Evolutionary conservation across 306 rosid genomes (phyloP).

Genomic region (Albizia julibrissin): DNA sequence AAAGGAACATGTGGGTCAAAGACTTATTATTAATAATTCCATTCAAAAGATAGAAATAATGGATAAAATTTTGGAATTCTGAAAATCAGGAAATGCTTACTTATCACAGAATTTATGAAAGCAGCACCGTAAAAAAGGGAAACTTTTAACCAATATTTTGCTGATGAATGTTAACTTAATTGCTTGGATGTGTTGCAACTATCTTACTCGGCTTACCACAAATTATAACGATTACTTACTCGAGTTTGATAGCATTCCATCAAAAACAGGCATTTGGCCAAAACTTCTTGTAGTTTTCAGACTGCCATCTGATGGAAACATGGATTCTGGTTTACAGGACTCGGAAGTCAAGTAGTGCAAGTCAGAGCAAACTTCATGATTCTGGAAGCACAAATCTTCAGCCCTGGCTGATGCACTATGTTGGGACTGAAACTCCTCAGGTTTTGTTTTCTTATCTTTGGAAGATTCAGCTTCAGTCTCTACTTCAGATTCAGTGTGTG

Average conservation of each 20-base stretch:
- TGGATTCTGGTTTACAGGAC: constrained; percentile 49
- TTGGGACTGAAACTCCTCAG: constrained; percentile 64
- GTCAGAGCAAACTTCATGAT: constrained; percentile 62
- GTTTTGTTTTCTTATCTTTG: constrained; percentile 81
- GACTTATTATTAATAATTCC: not conserved
- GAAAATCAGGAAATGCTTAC: not conserved
- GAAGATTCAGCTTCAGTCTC: constrained; percentile 87
- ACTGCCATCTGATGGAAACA: constrained; percentile 56
- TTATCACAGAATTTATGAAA: not conserved
- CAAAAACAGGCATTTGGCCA: constrained; percentile 57
- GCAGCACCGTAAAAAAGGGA: not conserved
- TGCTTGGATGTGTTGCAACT: not conserved
- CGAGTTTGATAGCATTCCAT: constrained; percentile 63
- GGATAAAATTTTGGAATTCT: not conserved
- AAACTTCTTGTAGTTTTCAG: constrained; percentile 51
- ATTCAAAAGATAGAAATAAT: constrained; percentile 3
- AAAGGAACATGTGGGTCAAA: constrained; percentile 7
- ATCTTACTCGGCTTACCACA: not conserved
- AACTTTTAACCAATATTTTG: not conserved
- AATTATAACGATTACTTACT: constrained; percentile 42
- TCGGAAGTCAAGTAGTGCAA: constrained; percentile 68
- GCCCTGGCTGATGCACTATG: constrained; percentile 46
- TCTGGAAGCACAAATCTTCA: constrained; percentile 73
- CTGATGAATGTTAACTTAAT: not conserved
- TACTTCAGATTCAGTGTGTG: constrained; percentile 76